Conservation (phyloP, 495 filamentous ascomycete species). For the Hyaloscypha variabilis region DNA sequence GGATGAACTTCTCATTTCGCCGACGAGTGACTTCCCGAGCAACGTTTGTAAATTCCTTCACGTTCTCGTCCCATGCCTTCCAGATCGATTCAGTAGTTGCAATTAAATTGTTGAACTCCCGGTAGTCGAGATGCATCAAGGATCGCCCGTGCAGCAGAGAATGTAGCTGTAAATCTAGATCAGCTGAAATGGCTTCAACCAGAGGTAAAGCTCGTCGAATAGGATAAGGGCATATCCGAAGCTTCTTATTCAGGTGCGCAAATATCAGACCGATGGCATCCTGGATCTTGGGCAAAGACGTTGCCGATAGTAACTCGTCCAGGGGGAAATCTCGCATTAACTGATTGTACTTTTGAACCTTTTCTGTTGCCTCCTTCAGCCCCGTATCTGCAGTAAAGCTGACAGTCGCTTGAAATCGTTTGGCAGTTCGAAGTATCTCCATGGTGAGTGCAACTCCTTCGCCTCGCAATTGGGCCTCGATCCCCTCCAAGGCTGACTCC, state of each 20-base stretch:
- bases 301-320: slow-evolving; percentile 91
- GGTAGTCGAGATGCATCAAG: slow-evolving; percentile 88
- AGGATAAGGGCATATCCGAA: slow-evolving; percentile 92
- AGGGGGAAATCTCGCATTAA: slow-evolving; percentile 94
- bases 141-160: slow-evolving; percentile 81
- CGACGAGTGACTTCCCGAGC: slow-evolving; percentile 90
- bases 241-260: slow-evolving; percentile 91
- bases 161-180: slow-evolving; percentile 85
- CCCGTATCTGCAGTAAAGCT: slow-evolving; percentile 96
- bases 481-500: slow-evolving; percentile 86
- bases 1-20: slow-evolving; percentile 95
- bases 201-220: slow-evolving; percentile 88
- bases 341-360: slow-evolving; percentile 97
- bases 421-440: slow-evolving; percentile 91
- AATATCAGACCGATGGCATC: slow-evolving; percentile 89
- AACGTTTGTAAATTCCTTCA: slow-evolving; percentile 97
- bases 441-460: slow-evolving; percentile 91
- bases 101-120: slow-evolving; percentile 86
- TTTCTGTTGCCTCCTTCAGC: slow-evolving; percentile 89
- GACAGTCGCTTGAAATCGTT: slow-evolving; percentile 93
- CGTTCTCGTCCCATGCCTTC: slow-evolving; percentile 88
- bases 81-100: slow-evolving; percentile 82
- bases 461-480: slow-evolving; percentile 83
- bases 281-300: slow-evolving; percentile 85
- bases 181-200: slow-evolving; percentile 97